These are phyloP conservation scores for Mucor velutinosus DNA, from an alignment of 371 early-diverging fungal species.

Conservation along the genomic window DNA sequence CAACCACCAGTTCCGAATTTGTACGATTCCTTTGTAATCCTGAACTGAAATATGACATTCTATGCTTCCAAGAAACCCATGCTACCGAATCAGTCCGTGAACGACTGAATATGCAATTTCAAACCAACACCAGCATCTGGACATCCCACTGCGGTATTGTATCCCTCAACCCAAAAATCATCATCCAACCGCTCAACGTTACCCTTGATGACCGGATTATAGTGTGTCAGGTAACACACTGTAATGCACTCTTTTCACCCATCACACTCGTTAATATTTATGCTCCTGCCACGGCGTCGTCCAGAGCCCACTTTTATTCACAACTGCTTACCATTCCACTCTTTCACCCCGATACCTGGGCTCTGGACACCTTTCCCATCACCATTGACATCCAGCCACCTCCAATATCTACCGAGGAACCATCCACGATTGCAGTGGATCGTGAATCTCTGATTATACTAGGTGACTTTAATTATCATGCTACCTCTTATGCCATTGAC, in stretches of 20 bases:
- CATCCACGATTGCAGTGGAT: not conserved
- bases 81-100: not conserved
- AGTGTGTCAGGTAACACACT: not conserved
- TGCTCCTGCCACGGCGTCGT: not conserved
- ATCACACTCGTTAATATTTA: conserved; percentile 7
- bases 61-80: conserved; percentile 14
- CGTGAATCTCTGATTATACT: not conserved
- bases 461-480: conserved; percentile 6
- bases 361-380: too few relatives aligned
- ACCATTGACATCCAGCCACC: not conserved
- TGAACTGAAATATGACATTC: not conserved
- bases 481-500: not conserved
- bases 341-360: not conserved
- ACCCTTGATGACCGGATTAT: conserved; percentile 3
- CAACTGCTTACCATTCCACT: not conserved
- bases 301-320: not conserved
- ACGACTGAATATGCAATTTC: not conserved
- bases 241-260: not conserved
- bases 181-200: not conserved
- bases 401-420: not conserved
- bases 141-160: conserved; percentile 8
- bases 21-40: not conserved
- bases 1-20: not conserved
- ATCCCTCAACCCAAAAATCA: not conserved
- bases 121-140: not conserved